A percentile compares a stretch with the other conserved stretches of the same genome.
Conservation (phyloP, 805 yeast genomes). For the Lipomyces orientalis region DNA sequence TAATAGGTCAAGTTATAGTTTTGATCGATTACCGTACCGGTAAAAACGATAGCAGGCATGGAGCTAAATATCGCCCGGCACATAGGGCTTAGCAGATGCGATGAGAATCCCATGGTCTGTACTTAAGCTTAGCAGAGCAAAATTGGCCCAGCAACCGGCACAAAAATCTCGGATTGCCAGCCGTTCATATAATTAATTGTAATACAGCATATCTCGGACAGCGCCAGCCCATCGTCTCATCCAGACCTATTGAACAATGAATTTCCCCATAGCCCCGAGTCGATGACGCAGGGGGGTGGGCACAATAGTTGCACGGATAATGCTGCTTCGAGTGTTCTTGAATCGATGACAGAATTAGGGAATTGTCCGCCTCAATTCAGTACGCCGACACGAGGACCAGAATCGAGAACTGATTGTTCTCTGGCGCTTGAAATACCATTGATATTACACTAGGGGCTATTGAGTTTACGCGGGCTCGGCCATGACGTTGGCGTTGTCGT, state of each 20-base stretch:
- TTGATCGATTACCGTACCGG: neutral
- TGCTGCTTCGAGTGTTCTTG: neutral
- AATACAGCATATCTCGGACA: neutral
- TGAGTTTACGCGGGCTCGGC: neutral
- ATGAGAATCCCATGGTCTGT: neutral
- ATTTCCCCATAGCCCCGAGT: neutral
- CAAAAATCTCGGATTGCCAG: neutral
- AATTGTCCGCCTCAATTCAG: too few species aligned
- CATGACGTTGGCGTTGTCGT: too few species aligned
- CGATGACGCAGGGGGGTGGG: neutral
- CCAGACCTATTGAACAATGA: neutral
- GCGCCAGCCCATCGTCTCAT: neutral
- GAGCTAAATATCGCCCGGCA: neutral
- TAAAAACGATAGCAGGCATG: neutral
- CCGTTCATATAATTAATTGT: neutral
- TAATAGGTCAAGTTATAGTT: neutral
- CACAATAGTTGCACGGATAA: neutral
- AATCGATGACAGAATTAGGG: neutral
- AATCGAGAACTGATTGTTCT: neutral
- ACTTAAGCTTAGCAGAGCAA: neutral
- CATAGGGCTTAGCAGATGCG: neutral
- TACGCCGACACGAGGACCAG: neutral
- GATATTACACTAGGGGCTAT: neutral
- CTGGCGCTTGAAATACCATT: too few species aligned
- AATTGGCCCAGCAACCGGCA: neutral